Percentiles rank a stretch among this genome's conserved stretches.
phyloP scores from a whole-genome alignment of 2,329 filamentous ascomycete species.

The Trichoderma sp. region DNA sequence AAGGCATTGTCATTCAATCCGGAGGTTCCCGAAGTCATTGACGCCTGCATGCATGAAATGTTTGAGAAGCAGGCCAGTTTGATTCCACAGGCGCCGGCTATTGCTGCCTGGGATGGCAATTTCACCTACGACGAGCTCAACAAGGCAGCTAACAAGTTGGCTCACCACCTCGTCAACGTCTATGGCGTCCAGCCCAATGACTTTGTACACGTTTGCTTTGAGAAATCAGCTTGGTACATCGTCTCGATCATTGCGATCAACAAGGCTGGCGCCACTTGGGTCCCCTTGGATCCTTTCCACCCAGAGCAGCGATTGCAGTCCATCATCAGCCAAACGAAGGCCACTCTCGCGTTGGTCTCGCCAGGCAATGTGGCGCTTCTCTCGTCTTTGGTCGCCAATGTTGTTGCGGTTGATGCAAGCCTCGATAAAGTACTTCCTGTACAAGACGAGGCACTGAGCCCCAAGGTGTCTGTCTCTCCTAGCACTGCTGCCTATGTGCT shows the following conservation, averaged over 20 bases:
- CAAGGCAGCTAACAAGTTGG: neutral
- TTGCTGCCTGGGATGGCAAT: slow-evolving; percentile 21
- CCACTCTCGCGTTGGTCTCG: slow-evolving; percentile 1
- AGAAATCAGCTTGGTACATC: slow-evolving; percentile 17
- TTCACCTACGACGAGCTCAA: slow-evolving; percentile 17
- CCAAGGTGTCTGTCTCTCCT: neutral
- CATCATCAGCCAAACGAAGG: slow-evolving; percentile 13
- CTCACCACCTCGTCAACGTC: slow-evolving; percentile 8
- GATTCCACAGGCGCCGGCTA: neutral
- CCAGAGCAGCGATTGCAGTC: slow-evolving; percentile 16
- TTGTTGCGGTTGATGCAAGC: neutral
- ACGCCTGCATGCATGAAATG: neutral
- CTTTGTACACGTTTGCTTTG: slow-evolving; percentile 18
- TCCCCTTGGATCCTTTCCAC: slow-evolving; percentile 15
- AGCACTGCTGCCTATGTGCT: slow-evolving; percentile 20
- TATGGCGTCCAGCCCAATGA: slow-evolving; percentile 2
- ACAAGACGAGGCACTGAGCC: neutral
- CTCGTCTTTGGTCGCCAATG: neutral
- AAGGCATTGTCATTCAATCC: neutral
- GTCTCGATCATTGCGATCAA: slow-evolving; percentile 21
- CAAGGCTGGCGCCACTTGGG: slow-evolving; percentile 23
- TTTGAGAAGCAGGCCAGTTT: neutral
- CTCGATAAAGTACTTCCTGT: neutral
- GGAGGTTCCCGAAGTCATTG: neutral
- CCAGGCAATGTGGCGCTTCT: neutral